Percentiles rank a stretch among this genome's conserved stretches.
Conservation (phyloP, 1,284 basidiomycete genomes). For the Pyrrhoderma noxium region DNA sequence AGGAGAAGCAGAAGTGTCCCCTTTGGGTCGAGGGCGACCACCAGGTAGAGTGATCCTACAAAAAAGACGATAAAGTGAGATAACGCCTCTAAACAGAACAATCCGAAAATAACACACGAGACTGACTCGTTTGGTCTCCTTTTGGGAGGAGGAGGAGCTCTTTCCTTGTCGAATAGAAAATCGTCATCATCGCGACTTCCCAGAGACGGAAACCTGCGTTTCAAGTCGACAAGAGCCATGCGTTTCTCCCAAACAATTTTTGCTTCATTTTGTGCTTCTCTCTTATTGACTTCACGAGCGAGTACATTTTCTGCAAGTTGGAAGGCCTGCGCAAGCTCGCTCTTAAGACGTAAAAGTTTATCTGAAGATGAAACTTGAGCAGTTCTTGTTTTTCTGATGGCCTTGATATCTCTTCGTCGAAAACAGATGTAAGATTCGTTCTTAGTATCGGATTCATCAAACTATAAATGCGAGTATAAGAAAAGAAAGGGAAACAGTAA, state of each 20-base stretch:
- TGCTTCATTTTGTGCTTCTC: slow-evolving; percentile 51
- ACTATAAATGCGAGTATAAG: slow-evolving; percentile 36
- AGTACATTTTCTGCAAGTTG: slow-evolving; percentile 68
- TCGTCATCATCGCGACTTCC: slow-evolving; percentile 79
- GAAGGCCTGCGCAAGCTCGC: slow-evolving; percentile 66
- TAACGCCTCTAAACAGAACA: slow-evolving; percentile 2
- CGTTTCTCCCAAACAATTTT: slow-evolving; percentile 76
- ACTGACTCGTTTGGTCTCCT: slow-evolving; percentile 10
- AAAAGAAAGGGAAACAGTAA: slow-evolving; percentile 7
- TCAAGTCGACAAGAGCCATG: slow-evolving; percentile 69
- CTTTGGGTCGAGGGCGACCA: slow-evolving; percentile 43
- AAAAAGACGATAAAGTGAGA: slow-evolving; percentile 5
- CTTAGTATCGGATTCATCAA: slow-evolving; percentile 83
- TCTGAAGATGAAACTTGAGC: slow-evolving; percentile 86
- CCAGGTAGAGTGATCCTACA: slow-evolving; percentile 16
- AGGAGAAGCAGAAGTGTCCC: slow-evolving; percentile 36
- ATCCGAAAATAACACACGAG: too few relatives aligned
- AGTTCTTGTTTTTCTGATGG: slow-evolving; percentile 89
- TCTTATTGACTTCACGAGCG: slow-evolving; percentile 71
- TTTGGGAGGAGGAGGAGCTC: slow-evolving; percentile 53
- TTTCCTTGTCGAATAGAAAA: slow-evolving; percentile 69
- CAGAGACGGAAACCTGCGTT: slow-evolving; percentile 65
- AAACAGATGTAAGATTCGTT: slow-evolving; percentile 99
- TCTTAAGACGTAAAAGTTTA: slow-evolving; percentile 74
- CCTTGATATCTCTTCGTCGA: slow-evolving; percentile 91